Evolutionary conservation across 192 early-diverging fungal species (phyloP), one percentile per base, ranked within the genome.

Genomic region (Funneliformis geosporum): DNA sequence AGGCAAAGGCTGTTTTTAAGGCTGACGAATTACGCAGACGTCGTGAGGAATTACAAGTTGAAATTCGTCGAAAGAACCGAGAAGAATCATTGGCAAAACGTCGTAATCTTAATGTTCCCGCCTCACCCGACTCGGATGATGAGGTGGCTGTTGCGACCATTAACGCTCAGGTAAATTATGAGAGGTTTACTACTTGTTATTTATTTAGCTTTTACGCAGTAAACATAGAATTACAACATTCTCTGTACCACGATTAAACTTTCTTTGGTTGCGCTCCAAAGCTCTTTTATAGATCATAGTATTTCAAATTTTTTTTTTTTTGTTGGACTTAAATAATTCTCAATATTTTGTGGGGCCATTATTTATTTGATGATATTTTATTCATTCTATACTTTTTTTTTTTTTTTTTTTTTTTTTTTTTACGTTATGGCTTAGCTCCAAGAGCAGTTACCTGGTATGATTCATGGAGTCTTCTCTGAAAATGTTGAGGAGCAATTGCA

Each of bases 51-150:
- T 92, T 93, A 70, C 91, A 93, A 62, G 94, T 98, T 12, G 96
- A 97, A 87, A 93, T 99, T 84, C 89, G 98, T 67, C 95, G 96
- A 83, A 94, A 97, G 86, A 98, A 98, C 90, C 91, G 95, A 68
- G 96, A 97, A 82, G 98, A 99, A 86, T 90, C 90, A 27, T 82
- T 98, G 60, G 89, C 94, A 76, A 99, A 99, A 88, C 92, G 96
- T 83, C 88, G 98, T 66, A 98, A 98, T 86, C 86, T 97, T 69
- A 88, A 90, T 70, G 68, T 87, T 14, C 79, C 86, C 8, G 86
- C 83, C 16, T 90, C 91, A 0, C 90, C 92, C 50, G 90, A 92
- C 72, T 95, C 94, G 40, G 96, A 97, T 75, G 94, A 95, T 79
- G 95, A 95, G 68, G 83, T 84, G 71, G 84, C 86, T 73, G 82